Evolutionary conservation across 1,284 basidiomycete species (phyloP).

Genomic region (Coniferiporia weirii): DNA sequence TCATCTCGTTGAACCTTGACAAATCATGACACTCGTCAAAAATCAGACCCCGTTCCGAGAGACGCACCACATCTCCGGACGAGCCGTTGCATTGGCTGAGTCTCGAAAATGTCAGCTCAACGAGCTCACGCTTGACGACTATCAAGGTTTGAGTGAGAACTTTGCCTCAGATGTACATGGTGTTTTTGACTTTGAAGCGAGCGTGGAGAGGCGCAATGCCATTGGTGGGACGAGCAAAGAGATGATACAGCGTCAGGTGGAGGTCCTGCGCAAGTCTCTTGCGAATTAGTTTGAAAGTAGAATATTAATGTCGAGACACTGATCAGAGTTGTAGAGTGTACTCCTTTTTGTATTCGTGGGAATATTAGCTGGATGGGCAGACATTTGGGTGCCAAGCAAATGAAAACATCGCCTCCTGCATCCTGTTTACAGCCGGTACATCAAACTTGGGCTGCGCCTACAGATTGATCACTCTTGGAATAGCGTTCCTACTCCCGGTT

Average conservation of each 20-base stretch:
- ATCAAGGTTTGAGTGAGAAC: conserved; percentile 66
- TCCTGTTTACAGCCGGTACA: too few relatives aligned
- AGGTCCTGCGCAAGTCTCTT: conserved; percentile 55
- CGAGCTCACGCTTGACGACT: conserved; percentile 77
- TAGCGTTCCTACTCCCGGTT: background rate
- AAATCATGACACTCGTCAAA: background rate
- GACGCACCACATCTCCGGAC: conserved; percentile 96
- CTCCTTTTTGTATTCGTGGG: conserved; percentile 14
- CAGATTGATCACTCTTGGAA: too few relatives aligned
- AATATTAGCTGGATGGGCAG: background rate
- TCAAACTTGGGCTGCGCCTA: too few relatives aligned
- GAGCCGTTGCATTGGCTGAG: conserved; percentile 93
- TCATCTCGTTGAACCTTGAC: conserved; percentile 39
- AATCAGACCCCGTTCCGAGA: conserved; percentile 83
- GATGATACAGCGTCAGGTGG: conserved; percentile 84
- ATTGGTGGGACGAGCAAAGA: conserved; percentile 87
- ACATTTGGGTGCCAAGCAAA: background rate
- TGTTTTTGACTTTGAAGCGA: conserved; percentile 91
- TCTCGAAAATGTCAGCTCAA: conserved; percentile 75
- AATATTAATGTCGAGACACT: background rate
- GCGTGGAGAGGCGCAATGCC: conserved; percentile 90
- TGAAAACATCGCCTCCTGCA: too few relatives aligned
- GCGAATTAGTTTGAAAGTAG: conserved; percentile 22
- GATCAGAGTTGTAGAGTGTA: background rate
- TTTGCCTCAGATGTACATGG: conserved; percentile 79